Evolutionary conservation across 163 green algal species (phyloP).

Genomic region (Chloroidium sp.): DNA sequence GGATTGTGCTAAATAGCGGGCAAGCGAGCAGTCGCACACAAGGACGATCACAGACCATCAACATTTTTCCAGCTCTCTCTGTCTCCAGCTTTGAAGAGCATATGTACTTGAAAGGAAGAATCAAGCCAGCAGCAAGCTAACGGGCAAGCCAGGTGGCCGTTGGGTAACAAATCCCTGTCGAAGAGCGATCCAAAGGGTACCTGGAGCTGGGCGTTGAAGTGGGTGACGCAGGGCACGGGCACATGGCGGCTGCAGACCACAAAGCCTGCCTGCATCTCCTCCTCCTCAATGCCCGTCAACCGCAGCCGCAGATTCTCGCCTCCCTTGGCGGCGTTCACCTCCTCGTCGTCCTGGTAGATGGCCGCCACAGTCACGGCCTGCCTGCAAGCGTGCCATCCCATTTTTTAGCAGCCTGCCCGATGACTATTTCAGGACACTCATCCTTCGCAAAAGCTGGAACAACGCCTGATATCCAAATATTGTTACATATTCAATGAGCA

Average conservation of each 20-base stretch:
- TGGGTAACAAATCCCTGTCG: background rate
- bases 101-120: background rate
- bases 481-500: no score
- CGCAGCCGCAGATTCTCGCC: slow-evolving; percentile 95
- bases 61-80: background rate
- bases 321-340: slow-evolving; percentile 56
- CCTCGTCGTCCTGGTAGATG: slow-evolving; percentile 87
- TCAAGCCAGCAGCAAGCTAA: background rate
- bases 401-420: no score
- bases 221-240: slow-evolving; percentile 32
- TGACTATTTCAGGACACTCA: no score
- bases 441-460: no score
- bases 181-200: background rate
- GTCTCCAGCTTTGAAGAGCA: background rate
- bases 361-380: slow-evolving; percentile 69
- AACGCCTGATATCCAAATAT: no score
- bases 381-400: slow-evolving; percentile 8
- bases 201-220: slow-evolving; percentile 49
- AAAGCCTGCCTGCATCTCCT: slow-evolving; percentile 79
- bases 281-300: slow-evolving; percentile 78
- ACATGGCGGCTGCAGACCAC: slow-evolving; percentile 58
- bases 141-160: background rate
- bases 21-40: no score
- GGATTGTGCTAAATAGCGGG: no score
- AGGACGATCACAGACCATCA: no score